Percentiles rank a stretch among this genome's conserved stretches.
phyloP scores from a whole-genome alignment of 306 rosid species.

The Pyrus bretschneideri region DNA sequence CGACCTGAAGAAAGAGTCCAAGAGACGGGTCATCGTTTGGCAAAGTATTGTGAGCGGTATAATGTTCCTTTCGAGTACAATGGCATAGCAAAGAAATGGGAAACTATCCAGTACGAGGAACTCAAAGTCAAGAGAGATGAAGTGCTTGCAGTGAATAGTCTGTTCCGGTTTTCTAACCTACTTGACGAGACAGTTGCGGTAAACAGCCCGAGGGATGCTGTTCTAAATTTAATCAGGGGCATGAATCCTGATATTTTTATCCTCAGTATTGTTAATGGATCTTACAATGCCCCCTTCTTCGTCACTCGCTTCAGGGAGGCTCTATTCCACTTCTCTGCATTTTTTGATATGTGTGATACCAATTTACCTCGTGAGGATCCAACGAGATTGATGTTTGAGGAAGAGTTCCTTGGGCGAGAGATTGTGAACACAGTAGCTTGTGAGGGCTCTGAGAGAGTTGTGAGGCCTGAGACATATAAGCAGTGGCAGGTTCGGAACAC shows the following conservation, averaged over 20 bases:
- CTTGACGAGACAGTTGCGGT: slow-evolving; percentile 51
- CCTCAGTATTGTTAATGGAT: slow-evolving; percentile 35
- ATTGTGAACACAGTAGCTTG: slow-evolving; percentile 52
- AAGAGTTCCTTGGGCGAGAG: slow-evolving; percentile 46
- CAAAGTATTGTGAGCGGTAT: slow-evolving; percentile 25
- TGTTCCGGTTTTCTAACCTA: slow-evolving; percentile 39
- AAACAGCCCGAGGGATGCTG: slow-evolving; percentile 52
- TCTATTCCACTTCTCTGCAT: slow-evolving; percentile 48
- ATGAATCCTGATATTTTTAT: slow-evolving; percentile 40
- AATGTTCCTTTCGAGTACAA: slow-evolving; percentile 46
- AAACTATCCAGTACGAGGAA: slow-evolving; percentile 44
- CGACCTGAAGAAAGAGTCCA: slow-evolving; percentile 34
- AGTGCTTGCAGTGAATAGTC: slow-evolving; percentile 41
- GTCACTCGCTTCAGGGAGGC: slow-evolving; percentile 64
- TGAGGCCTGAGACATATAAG: slow-evolving; percentile 62
- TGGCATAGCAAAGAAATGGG: slow-evolving; percentile 61
- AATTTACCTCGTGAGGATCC: slow-evolving; percentile 33
- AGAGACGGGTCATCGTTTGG: slow-evolving; percentile 36
- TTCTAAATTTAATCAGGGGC: slow-evolving; percentile 41
- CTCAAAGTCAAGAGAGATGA: slow-evolving; percentile 40
- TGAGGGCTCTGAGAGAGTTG: slow-evolving; percentile 57
- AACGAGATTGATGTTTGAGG: slow-evolving; percentile 48
- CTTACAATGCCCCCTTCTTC: slow-evolving; percentile 59
- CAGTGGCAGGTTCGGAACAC: slow-evolving; percentile 52
- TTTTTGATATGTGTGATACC: slow-evolving; percentile 52